Base-by-base conservation (phyloP, 2,329 filamentous ascomycete genomes). In the Mycosphaerella arachidis region DNA sequence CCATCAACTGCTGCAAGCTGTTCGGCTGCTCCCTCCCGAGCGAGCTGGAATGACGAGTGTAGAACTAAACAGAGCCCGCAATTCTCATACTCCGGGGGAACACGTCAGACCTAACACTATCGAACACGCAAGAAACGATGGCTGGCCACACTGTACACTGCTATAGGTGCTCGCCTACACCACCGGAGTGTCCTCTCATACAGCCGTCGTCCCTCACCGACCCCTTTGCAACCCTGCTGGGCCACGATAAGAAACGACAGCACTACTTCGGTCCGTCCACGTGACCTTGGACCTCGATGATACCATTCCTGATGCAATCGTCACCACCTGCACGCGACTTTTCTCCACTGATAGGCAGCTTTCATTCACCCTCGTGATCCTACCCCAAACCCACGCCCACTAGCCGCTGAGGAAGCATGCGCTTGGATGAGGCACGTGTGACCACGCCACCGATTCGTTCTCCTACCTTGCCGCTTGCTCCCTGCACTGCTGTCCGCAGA, bases 271-370 rank as follows among this genome's bases (percentile, higher is more conserved):
- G 46, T 29, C 46, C 46, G 48, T 31, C 30, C 35, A 27, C 50
- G 6, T 10, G 24, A 58, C 56, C 56, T 58, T 18, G 16, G 31
- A 58, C 56, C 56, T 58, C 48, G 56, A 58, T 58, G 56, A 58
- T 58, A 43, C 37, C 56, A 53, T 53, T 53, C 48, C 46, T 56
- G 24, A 24, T 48, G 29, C 54, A 40, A 18, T 16, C 54, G 43
- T 27, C 30, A 40, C 55, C 33, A 10, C 53, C 29, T 55, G 53
- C 53, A 43, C 48, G 53, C 53, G 27, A 18, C 4, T 27, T 43
- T 27, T 52, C 46, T 31, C 46, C 18, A 20, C 40, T 57, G 55
- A 57, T 57, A 57, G 55, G 48, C 46, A 43, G 8, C 40, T n/a
- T n/a, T 43, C 40, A n/a, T n/a, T 43, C 4, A 7, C 6, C 40